Conservation (phyloP, 306 rosid species). For the Psophocarpus tetragonolobus region DNA sequence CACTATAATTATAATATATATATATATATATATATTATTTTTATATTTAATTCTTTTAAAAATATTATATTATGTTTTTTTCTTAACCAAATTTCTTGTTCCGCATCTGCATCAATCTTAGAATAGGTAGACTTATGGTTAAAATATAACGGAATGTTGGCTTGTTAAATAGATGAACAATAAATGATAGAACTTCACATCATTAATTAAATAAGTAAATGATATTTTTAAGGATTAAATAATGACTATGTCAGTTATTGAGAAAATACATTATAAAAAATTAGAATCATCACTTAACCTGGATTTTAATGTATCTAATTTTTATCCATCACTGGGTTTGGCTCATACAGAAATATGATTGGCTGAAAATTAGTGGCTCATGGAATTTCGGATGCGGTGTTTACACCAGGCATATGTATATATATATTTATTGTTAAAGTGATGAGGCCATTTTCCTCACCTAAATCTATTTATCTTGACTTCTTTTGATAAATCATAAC, state of each 20-base stretch:
- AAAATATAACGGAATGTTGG: not conserved
- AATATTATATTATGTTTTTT: too few relatives aligned
- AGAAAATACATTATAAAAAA: not conserved
- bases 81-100: too few relatives aligned
- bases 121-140: not conserved
- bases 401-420: not conserved
- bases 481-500: not conserved
- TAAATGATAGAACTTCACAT: not conserved
- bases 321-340: not conserved
- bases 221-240: not conserved
- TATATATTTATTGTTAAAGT: not conserved
- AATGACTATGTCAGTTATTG: not conserved
- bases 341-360: not conserved
- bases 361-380: not conserved
- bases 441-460: not conserved
- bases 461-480: not conserved
- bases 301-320: too few relatives aligned
- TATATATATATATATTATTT: too few relatives aligned
- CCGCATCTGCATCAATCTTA: too few relatives aligned
- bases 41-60: too few relatives aligned
- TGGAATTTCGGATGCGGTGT: not conserved
- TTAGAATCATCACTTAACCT: not conserved
- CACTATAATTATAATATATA: too few relatives aligned
- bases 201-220: not conserved
- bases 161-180: not conserved